A percentile compares a stretch with the other conserved stretches of the same genome.
Evolutionary conservation across 768 basidiomycete genomes (phyloP).

Genomic region (Hirschioporus abietinus): DNA sequence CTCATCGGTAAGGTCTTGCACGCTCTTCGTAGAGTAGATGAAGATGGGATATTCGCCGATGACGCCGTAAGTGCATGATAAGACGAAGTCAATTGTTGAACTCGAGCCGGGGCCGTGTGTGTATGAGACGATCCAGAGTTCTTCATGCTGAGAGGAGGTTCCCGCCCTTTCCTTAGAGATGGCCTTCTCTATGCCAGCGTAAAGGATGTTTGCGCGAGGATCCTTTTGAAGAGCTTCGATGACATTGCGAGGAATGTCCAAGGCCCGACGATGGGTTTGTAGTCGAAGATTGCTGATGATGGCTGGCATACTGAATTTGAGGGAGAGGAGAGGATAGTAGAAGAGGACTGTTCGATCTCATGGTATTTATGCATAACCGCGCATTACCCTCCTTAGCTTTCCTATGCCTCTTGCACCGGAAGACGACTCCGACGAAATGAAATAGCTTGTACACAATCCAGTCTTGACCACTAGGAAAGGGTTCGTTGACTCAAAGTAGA

Average conservation of each 20-base stretch:
- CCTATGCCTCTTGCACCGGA: not conserved
- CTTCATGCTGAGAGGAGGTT: not conserved
- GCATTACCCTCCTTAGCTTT: not conserved
- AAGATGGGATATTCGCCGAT: slow-evolving; percentile 65
- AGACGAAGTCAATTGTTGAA: slow-evolving; percentile 39
- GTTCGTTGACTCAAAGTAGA: not conserved
- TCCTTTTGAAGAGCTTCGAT: slow-evolving; percentile 31
- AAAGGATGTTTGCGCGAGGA: slow-evolving; percentile 37
- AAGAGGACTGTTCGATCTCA: not conserved
- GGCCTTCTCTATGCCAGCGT: slow-evolving; percentile 33
- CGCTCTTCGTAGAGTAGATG: slow-evolving; percentile 34
- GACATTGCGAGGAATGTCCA: slow-evolving; percentile 29
- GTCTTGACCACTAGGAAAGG: not conserved
- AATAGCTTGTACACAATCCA: not conserved
- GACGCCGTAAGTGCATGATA: slow-evolving; percentile 52
- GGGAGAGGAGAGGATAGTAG: not conserved
- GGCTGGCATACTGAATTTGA: not conserved
- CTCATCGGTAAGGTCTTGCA: slow-evolving; percentile 27
- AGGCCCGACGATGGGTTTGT: not conserved
- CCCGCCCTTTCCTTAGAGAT: slow-evolving; percentile 8
- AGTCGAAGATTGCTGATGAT: not conserved
- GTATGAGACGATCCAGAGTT: slow-evolving; percentile 28
- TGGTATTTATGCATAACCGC: not conserved
- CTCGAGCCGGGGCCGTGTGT: not conserved
- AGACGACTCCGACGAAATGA: not conserved